These are phyloP conservation scores for Lachancea kluyveri DNA, from an alignment of 805 yeast genomes.

Conservation along the genomic window DNA sequence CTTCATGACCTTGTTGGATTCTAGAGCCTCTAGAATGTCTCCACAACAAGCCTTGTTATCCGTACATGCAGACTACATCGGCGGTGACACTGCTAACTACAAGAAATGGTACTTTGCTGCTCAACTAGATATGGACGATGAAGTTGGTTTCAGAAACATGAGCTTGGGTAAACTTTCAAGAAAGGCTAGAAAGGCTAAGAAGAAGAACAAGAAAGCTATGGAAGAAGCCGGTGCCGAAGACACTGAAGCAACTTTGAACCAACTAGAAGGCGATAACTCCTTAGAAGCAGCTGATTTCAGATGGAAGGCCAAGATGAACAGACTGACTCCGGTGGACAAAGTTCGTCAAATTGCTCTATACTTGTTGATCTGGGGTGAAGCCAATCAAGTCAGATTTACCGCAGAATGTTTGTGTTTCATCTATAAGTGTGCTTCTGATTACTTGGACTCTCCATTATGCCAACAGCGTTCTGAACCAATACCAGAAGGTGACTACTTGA, in stretches of 20 bases:
- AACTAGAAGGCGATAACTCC: conserved; percentile 78
- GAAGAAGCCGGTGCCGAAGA: conserved; percentile 59
- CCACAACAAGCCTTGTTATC: conserved; percentile 82
- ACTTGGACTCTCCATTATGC: conserved; percentile 81
- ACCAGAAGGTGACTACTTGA: conserved; percentile 84
- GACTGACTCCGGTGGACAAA: conserved; percentile 65
- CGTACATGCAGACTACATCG: conserved; percentile 81
- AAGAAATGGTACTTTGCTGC: conserved; percentile 88
- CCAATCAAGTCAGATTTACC: conserved; percentile 90
- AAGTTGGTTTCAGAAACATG: conserved; percentile 79
- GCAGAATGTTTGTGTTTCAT: conserved; percentile 87
- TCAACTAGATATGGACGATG: conserved; percentile 80
- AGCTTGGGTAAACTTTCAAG: conserved; percentile 66
- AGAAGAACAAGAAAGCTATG: conserved; percentile 69
- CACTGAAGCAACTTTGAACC: conserved; percentile 51
- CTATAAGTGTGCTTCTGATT: conserved; percentile 91
- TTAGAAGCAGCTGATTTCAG: conserved; percentile 75
- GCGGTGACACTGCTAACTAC: conserved; percentile 81
- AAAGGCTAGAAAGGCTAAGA: conserved; percentile 75
- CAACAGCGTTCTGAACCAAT: conserved; percentile 80
- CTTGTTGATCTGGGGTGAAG: conserved; percentile 82
- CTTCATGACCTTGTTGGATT: conserved; percentile 77
- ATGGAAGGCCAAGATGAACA: conserved; percentile 80
- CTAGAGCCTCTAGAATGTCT: conserved; percentile 82
- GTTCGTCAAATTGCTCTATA: conserved; percentile 75